Evolutionary conservation across 768 basidiomycete genomes (phyloP), one percentile per base, ranked within the genome.

Genomic region (Sutorius australiensis): DNA sequence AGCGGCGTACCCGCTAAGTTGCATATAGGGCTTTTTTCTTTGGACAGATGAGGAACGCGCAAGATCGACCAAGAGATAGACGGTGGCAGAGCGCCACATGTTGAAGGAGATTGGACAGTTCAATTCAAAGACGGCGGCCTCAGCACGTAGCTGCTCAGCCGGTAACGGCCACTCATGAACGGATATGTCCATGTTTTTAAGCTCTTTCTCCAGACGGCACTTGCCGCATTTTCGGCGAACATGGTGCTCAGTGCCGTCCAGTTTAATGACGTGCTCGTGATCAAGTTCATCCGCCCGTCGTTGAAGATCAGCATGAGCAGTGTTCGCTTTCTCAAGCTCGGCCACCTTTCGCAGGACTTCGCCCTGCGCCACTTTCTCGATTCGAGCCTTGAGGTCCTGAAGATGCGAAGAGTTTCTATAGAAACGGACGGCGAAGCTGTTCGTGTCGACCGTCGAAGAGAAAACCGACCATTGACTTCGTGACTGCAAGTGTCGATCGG

Each of bases 381-480:
- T 76, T 3, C 44, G 33, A 1, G 3, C 6, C 42, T 66, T 63
- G 2, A 74, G 58, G 0, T 5, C 5, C 27, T 67, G 61, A 33
- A 69, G 62, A 2, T 2, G 34, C 14, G 5, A 14, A 34, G 34
- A 34, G 13, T 16, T 6, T 14, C 34, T 34, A 16, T 16, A 34
- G 34, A 34, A 34, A 34, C 34, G 34, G 34, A 34, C 5, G 7
- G 34, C 34, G 8, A 34, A 16, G 16, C 62, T 1, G 17, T 21
- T 21, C 21, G 19, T 6, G 9, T 5, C 54, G 5, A 6, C 10
- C 7, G 38, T 71, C 17, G 67, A 30, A 3, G 66, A 61, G 55
- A 76, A 79, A 1, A 77, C 63, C 0, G 77, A 73, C 21, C 34
- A 34, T 34, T 6, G 3, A 34, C 34, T 34, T 16, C 6, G 34